Conservation (phyloP, 1,139 yeast genomes). For the Geotrichum macrosporum region DNA sequence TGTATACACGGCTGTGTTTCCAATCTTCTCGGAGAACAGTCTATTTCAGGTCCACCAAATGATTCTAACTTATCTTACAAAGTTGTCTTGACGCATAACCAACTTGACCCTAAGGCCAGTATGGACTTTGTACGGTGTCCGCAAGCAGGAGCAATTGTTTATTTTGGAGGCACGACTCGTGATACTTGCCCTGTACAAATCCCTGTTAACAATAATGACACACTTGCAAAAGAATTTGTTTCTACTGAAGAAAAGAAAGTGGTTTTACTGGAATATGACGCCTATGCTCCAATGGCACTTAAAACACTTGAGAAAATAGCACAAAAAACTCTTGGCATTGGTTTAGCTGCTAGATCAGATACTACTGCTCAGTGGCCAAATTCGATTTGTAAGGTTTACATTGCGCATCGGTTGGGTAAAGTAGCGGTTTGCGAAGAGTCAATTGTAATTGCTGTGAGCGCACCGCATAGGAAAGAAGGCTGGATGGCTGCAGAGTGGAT, state of each 20-base stretch:
- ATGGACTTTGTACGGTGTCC: slow-evolving; percentile 34
- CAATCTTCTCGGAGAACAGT: too few species aligned
- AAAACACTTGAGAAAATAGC: slow-evolving; percentile 39
- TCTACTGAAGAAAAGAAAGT: slow-evolving; percentile 38
- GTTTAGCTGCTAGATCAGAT: neutral
- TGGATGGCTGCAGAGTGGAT: slow-evolving; percentile 46
- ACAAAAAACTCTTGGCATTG: slow-evolving; percentile 29
- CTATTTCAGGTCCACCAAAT: too few species aligned
- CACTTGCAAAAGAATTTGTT: slow-evolving; percentile 25
- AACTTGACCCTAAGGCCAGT: slow-evolving; percentile 9
- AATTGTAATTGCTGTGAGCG: slow-evolving; percentile 43
- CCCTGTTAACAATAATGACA: neutral
- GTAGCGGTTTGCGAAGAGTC: slow-evolving; percentile 49
- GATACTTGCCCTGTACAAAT: slow-evolving; percentile 35
- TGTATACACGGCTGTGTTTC: too few species aligned
- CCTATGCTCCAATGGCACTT: slow-evolving; percentile 42
- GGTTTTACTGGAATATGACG: slow-evolving; percentile 41
- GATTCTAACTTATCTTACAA: too few species aligned
- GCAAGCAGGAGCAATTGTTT: slow-evolving; percentile 46
- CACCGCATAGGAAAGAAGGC: slow-evolving; percentile 47
- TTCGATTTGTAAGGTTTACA: slow-evolving; percentile 37
- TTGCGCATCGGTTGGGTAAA: slow-evolving; percentile 44
- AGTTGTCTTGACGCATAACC: slow-evolving; percentile 2
- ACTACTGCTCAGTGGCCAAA: slow-evolving; percentile 13
- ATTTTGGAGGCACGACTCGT: slow-evolving; percentile 49